These are phyloP conservation scores for Primulina eburnea DNA, from an alignment of 257 asterid genomes.

Conservation along the genomic window DNA sequence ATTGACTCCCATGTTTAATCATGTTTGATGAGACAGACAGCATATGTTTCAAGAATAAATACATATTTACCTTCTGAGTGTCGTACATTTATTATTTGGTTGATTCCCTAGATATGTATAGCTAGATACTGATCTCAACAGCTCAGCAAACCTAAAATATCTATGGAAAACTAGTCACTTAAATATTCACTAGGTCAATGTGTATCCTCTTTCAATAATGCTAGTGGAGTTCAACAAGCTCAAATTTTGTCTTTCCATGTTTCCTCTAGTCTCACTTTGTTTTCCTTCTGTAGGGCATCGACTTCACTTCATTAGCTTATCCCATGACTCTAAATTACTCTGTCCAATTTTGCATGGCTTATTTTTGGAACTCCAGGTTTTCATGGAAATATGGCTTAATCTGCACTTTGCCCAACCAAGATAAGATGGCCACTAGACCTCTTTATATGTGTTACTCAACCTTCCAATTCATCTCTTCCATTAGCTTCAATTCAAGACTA, in stretches of 20 bases:
- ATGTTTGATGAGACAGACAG: background rate
- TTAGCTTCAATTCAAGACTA: background rate
- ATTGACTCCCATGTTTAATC: background rate
- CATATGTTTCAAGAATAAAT: background rate
- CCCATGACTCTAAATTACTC: background rate
- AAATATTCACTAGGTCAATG: background rate
- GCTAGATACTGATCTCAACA: background rate
- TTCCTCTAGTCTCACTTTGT: background rate
- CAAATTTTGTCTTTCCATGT: background rate
- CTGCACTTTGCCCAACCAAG: background rate
- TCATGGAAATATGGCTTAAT: background rate
- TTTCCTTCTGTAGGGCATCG: background rate
- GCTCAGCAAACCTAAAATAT: background rate
- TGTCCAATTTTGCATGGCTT: background rate
- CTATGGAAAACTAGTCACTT: background rate
- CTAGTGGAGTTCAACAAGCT: background rate
- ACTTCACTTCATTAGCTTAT: background rate
- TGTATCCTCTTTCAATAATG: background rate
- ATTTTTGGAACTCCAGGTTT: background rate
- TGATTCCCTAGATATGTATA: background rate
- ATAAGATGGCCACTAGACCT: background rate
- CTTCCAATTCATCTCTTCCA: background rate
- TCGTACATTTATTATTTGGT: background rate
- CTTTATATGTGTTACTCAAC: background rate
- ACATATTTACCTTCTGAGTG: background rate